Evolutionary conservation across 2,329 filamentous ascomycete genomes (phyloP).

Genomic region (Penicillium oxalicum): DNA sequence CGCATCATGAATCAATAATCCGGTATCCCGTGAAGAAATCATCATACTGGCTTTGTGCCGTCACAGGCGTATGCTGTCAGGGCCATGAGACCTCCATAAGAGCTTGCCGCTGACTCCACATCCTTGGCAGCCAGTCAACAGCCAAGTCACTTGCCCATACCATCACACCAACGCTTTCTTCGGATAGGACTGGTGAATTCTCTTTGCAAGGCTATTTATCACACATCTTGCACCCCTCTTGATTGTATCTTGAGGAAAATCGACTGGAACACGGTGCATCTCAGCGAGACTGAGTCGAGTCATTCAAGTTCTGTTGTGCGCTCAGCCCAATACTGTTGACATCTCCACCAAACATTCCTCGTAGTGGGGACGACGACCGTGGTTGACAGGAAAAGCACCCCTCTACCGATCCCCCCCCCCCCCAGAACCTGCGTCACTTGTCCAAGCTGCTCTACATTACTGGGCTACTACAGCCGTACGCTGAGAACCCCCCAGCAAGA

Average conservation of each 20-base stretch:
- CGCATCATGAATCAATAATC: too few relatives aligned
- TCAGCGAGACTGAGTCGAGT: too few relatives aligned
- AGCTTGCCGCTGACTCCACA: constrained; percentile 4
- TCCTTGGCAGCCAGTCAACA: constrained; percentile 3
- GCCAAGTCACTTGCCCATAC: neutral
- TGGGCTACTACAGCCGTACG: neutral
- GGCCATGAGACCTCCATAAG: constrained; percentile 4
- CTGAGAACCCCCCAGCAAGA: too few relatives aligned
- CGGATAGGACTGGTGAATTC: too few relatives aligned
- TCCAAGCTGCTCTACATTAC: constrained; percentile 17
- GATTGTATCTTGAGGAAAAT: too few relatives aligned
- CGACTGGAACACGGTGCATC: too few relatives aligned
- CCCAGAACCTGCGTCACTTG: constrained; percentile 4
- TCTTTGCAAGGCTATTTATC: too few relatives aligned
- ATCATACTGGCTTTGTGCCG: neutral
- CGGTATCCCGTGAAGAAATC: too few relatives aligned
- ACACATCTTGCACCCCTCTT: too few relatives aligned
- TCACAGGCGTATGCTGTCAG: neutral
- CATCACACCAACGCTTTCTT: neutral
- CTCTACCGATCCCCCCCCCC: neutral
- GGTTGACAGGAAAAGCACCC: neutral
- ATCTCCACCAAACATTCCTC: constrained; percentile 13
- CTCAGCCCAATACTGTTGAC: constrained; percentile 5
- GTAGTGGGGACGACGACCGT: constrained; percentile 10
- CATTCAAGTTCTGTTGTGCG: neutral